Evolutionary conservation across 805 yeast genomes (phyloP), one percentile per base, ranked within the genome.

Genomic region (Zygotorulaspora chibaensis): DNA sequence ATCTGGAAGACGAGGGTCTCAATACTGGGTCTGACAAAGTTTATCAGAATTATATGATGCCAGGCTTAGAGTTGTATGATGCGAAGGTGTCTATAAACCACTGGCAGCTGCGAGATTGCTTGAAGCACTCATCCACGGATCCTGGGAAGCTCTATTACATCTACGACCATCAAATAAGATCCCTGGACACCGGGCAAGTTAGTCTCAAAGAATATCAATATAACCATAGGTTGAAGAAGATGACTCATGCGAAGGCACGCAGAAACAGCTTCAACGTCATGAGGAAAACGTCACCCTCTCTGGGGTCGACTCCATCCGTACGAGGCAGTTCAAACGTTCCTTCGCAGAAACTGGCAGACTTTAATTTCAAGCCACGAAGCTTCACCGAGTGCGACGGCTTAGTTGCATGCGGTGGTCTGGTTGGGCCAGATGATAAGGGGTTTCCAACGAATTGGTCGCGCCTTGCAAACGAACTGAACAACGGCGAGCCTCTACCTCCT

Each of bases 51-150:
- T 64, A 62, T 48, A 43, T 64, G 55, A 56, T 62, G 62, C 65
- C 67, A 1, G 58, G 60, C 15, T 46, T 62, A 38, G 63, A 59
- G 42, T 43, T 65, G 17, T 66, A 56, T 38, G 64, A 55, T 45
- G 59, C 62, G 6, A 56, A 64, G 45, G 61, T 66, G 12, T 53
- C 67, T 2, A 65, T 64, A 18, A 61, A 63, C 20, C 83, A 87
- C 68, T 88, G 95, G 95, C 96, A 87, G 63, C 70, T 88, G 27
- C 72, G 95, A 30, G 91, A 88, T 58, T 72, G 88, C 57, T 69
- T 88, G 5, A 77, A 80, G 52, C 74, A 76, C 12, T 67, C 72
- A 13, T 62, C 82, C 45, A 50, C 56, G 39, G 46, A 62, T 45
- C 63, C 72, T 50, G 59, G 75, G 49, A 71, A 71, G 35, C 68